Evolutionary conservation across 2,329 filamentous ascomycete genomes (phyloP).

Genomic region (Cercospora canescens): DNA sequence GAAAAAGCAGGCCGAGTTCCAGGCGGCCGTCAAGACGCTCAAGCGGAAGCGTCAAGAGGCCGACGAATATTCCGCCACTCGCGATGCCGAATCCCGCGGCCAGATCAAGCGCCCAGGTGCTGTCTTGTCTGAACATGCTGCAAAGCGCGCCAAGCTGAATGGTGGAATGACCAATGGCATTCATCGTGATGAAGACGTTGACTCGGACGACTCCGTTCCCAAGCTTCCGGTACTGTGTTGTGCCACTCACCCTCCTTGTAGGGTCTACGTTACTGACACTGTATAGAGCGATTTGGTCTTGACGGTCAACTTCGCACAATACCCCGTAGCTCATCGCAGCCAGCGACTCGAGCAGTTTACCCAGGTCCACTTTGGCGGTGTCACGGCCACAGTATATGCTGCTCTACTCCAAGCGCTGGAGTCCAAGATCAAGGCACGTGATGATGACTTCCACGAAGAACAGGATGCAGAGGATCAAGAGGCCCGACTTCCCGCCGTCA

Average conservation of each 20-base stretch:
- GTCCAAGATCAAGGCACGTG: slow-evolving; percentile 66
- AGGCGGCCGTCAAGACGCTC: slow-evolving; percentile 57
- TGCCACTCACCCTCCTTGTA: slow-evolving; percentile 19
- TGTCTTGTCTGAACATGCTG: slow-evolving; percentile 1
- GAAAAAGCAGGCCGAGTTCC: slow-evolving; percentile 67
- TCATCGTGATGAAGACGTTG: slow-evolving; percentile 20
- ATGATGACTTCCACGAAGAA: slow-evolving; percentile 52
- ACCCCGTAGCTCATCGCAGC: slow-evolving; percentile 78
- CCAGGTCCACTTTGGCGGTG: slow-evolving; percentile 67
- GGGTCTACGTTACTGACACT: slow-evolving; percentile 27
- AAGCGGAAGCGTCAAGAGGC: slow-evolving; percentile 53
- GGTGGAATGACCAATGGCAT: slow-evolving; percentile 34
- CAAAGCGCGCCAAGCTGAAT: slow-evolving; percentile 38
- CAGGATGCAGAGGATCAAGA: slow-evolving; percentile 41
- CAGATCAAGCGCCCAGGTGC: slow-evolving; percentile 28
- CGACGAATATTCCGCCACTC: slow-evolving; percentile 35
- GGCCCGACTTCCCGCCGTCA: slow-evolving; percentile 38
- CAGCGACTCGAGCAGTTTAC: slow-evolving; percentile 73
- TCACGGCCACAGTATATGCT: slow-evolving; percentile 76
- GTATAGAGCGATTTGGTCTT: slow-evolving; percentile 69
- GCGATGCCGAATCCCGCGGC: slow-evolving; percentile 29
- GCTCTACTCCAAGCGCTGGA: slow-evolving; percentile 72
- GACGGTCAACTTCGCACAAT: slow-evolving; percentile 81
- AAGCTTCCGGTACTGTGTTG: slow-evolving; percentile 39
- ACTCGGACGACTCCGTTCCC: slow-evolving; percentile 29